Percentiles rank a stretch among this genome's conserved stretches.
These are phyloP conservation scores for Diaporthe australafricana DNA, from an alignment of 2,329 filamentous ascomycete genomes.

Conservation along the genomic window DNA sequence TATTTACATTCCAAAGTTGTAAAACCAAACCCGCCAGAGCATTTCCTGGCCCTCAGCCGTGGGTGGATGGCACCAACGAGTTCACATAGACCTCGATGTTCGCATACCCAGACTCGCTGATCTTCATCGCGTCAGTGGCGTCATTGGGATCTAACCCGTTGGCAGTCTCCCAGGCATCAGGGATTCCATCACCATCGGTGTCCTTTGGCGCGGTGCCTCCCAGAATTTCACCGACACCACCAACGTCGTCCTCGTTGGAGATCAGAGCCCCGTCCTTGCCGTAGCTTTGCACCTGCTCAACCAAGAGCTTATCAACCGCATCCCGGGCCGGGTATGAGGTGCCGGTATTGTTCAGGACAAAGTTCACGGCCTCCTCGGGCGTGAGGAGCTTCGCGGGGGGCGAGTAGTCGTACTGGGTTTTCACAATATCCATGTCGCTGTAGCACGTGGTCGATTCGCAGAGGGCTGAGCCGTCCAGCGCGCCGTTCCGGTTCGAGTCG, in stretches of 20 bases:
- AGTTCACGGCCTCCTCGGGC: conserved; percentile 52
- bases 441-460: conserved; percentile 57
- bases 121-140: conserved; percentile 54
- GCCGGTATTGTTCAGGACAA: conserved; percentile 54
- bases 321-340: conserved; percentile 56
- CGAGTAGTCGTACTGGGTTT: conserved; percentile 55
- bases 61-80: conserved; percentile 51
- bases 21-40: not conserved
- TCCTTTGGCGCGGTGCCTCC: conserved; percentile 54
- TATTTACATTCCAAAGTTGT: conserved; percentile 2
- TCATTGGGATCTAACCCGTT: conserved; percentile 55
- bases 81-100: conserved; percentile 64
- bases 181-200: conserved; percentile 61
- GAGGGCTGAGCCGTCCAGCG: conserved; percentile 59
- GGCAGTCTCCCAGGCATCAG: conserved; percentile 58
- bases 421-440: conserved; percentile 57
- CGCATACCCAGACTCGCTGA: conserved; percentile 55
- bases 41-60: not conserved
- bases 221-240: conserved; percentile 52
- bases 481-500: conserved; percentile 61
- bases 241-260: conserved; percentile 57
- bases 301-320: conserved; percentile 54
- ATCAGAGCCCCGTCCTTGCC: conserved; percentile 58
- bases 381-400: conserved; percentile 52
- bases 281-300: conserved; percentile 57